phyloP scores from a whole-genome alignment of 305 asterid species.

The Caryopteris hybrid region DNA sequence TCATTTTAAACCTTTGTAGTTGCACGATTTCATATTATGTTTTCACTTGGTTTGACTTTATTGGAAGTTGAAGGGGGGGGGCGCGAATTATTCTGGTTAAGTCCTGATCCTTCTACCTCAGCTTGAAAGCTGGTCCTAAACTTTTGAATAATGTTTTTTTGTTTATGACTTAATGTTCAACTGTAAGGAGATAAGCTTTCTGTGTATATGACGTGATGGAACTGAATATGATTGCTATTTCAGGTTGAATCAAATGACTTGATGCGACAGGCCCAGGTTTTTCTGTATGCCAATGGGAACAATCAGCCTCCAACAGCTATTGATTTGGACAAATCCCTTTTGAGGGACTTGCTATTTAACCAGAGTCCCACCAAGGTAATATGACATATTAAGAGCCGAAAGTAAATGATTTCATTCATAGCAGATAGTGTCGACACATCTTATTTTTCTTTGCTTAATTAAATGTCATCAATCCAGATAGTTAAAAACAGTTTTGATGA shows the following conservation, averaged over 20 bases:
- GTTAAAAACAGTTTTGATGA: background rate
- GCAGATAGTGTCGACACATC: background rate
- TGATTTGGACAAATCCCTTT: conserved; percentile 69
- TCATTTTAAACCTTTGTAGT: background rate
- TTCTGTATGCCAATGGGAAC: conserved; percentile 79
- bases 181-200: background rate
- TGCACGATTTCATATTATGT: background rate
- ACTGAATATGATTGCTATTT: conserved; percentile 18
- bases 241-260: conserved; percentile 82
- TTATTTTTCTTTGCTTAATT: background rate
- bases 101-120: background rate
- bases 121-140: conserved; percentile 1
- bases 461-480: background rate
- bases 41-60: background rate
- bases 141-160: background rate
- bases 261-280: conserved; percentile 80
- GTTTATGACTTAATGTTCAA: background rate
- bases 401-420: background rate
- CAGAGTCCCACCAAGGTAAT: conserved; percentile 90
- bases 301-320: conserved; percentile 83
- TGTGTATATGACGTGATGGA: background rate
- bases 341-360: conserved; percentile 81
- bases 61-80: background rate
- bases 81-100: background rate
- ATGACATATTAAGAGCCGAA: background rate